A percentile compares a stretch with the other conserved stretches of the same genome.
phyloP scores from a whole-genome alignment of 179 eudicot species.

The Beta lomatogona region DNA sequence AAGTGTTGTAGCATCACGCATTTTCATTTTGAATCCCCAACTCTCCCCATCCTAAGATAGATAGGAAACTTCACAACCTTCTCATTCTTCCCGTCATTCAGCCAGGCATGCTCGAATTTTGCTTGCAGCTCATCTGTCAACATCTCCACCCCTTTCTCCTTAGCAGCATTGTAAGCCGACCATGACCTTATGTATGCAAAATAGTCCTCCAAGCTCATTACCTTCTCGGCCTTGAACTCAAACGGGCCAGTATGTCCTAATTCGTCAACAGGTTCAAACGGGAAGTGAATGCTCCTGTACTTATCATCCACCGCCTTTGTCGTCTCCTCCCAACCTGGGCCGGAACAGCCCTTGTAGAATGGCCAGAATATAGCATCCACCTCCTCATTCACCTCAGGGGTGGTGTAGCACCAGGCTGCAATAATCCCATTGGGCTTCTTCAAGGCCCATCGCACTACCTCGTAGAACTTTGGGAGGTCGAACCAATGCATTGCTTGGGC shows the following conservation, averaged over 20 bases:
- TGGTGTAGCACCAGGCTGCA: slow-evolving; percentile 88
- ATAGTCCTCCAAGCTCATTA: slow-evolving; percentile 65
- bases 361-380: slow-evolving; percentile 56
- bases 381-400: slow-evolving; percentile 42
- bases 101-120: slow-evolving; percentile 65
- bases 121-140: slow-evolving; percentile 54
- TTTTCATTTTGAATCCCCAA: slow-evolving; percentile 33
- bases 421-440: slow-evolving; percentile 78
- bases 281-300: slow-evolving; percentile 62
- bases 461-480: slow-evolving; percentile 62
- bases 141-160: slow-evolving; percentile 73
- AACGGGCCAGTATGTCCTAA: slow-evolving; percentile 67
- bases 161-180: slow-evolving; percentile 82
- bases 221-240: slow-evolving; percentile 54
- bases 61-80: slow-evolving; percentile 62
- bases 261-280: slow-evolving; percentile 73
- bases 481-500: slow-evolving; percentile 93
- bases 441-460: slow-evolving; percentile 53
- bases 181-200: slow-evolving; percentile 68
- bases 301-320: slow-evolving; percentile 50
- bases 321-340: slow-evolving; percentile 59
- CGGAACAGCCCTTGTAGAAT: slow-evolving; percentile 39
- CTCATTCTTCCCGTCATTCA: slow-evolving; percentile 35
- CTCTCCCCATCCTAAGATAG: slow-evolving; percentile 76
- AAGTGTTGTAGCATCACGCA: background rate